Percentiles rank a stretch among this genome's conserved stretches.
These are phyloP conservation scores for Aureobasidium sp. DNA, from an alignment of 2,329 filamentous ascomycete genomes.

Conservation along the genomic window DNA sequence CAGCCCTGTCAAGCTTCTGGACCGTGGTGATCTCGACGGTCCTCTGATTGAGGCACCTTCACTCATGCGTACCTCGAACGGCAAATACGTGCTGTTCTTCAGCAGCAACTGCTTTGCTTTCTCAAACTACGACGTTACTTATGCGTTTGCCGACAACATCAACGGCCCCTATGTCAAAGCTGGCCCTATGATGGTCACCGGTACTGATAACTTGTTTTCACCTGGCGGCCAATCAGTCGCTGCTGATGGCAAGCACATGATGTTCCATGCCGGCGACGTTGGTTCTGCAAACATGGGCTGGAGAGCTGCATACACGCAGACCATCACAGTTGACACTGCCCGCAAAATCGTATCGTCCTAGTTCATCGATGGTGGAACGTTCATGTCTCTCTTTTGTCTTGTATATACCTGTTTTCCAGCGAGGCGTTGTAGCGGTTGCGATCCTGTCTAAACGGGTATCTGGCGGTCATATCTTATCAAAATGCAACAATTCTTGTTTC, in stretches of 20 bases:
- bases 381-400: conserved; percentile 5
- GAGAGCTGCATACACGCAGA: conserved; percentile 8
- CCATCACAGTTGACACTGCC: conserved; percentile 4
- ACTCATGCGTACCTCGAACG: conserved; percentile 18
- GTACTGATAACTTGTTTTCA: conserved; percentile 14
- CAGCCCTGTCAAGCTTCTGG: conserved; percentile 17
- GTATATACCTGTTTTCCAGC: background rate
- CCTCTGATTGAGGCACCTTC: conserved; percentile 23
- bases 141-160: conserved; percentile 15
- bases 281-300: conserved; percentile 4
- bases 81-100: conserved; percentile 27
- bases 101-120: conserved; percentile 24
- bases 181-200: conserved; percentile 15
- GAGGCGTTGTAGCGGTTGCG: background rate
- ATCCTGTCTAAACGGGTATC: background rate
- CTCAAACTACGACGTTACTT: conserved; percentile 23
- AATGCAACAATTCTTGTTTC: background rate
- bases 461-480: background rate
- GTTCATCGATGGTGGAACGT: background rate
- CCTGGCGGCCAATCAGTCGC: conserved; percentile 18
- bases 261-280: conserved; percentile 19
- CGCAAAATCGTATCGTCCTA: conserved; percentile 8
- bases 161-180: conserved; percentile 16
- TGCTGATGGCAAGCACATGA: conserved; percentile 17
- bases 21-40: conserved; percentile 19